Evolutionary conservation across 83 land plant genomes (phyloP), one percentile per base, ranked within the genome.

Genomic region (Larix sibirica): DNA sequence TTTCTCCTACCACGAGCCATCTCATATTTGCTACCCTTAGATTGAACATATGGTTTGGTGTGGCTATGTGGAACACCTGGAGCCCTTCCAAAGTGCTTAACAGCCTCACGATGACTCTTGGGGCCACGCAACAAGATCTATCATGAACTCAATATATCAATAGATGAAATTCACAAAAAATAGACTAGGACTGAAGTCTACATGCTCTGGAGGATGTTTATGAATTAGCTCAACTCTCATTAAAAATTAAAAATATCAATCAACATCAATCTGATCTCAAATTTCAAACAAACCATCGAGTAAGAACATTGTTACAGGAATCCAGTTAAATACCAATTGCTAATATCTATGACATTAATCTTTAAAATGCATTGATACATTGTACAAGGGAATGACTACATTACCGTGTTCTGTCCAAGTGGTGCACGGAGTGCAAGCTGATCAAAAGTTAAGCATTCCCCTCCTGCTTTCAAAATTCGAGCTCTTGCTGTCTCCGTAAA

Each of bases 1-100:
- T 92, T 90, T 81, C 92, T 85, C 38, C 86, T 85, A 23, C 94
- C 94, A 64, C 92, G 85, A 28, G 92, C 94, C 63, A 33, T 89
- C 87, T 95, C 98, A 85, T 88, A 95, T 68, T 95, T 94, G 62
- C 96, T 88, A 18, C 98, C 98, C 90, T 95, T 95, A 24, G 94
- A 64, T 6, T 93, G 90, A 10, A 95, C 98, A 85, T 94, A 95
- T 2, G 98, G 98, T 79, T 95, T 95, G 74, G 95, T 94, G 86
- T 89, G 93, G 81, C 93, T 92, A 89, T 94, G 96, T 23, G 98
- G 96, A 36, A 95, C 98, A 89, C 98, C 98, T 80, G 98, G 98
- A 67, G 98, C 98, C 26, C 80, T 78, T 2, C 94, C 94, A 88
- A 92, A 92, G 86, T 92, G 94, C 85, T 88, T 92, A 58, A 90